Percentiles rank a stretch among this genome's conserved stretches.
phyloP scores from a whole-genome alignment of 2,329 filamentous ascomycete genomes.

The Alternaria sp. region DNA sequence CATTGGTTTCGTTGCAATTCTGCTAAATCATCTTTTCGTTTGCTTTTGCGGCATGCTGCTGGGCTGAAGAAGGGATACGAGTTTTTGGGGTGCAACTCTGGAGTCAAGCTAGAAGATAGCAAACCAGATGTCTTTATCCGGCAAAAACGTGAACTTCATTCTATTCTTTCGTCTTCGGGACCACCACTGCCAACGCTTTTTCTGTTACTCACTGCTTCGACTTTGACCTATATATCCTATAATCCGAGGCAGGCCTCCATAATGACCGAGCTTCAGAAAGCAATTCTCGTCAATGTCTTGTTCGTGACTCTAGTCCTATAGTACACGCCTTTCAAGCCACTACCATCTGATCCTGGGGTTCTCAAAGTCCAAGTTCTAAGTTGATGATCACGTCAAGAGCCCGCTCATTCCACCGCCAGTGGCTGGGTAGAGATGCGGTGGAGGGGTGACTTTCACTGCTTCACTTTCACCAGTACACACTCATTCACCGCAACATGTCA shows the following conservation, averaged over 20 bases:
- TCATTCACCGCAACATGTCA: background rate
- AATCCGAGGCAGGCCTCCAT: no score
- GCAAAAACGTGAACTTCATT: no score
- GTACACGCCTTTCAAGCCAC: background rate
- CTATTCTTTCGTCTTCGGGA: no score
- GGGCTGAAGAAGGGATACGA: background rate
- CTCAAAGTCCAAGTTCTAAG: background rate
- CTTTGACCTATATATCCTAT: no score
- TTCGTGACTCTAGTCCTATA: background rate
- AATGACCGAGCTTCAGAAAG: no score
- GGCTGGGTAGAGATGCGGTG: no score
- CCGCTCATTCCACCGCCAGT: background rate
- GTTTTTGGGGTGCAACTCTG: no score
- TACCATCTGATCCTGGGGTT: background rate
- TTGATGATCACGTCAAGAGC: background rate
- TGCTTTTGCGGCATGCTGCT: background rate
- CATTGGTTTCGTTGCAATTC: background rate
- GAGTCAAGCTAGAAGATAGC: no score
- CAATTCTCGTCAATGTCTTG: background rate
- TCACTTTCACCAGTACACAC: background rate
- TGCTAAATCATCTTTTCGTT: background rate
- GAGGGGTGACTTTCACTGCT: background rate
- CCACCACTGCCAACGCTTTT: no score
- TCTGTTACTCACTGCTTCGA: no score
- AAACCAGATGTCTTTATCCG: no score